Percentiles rank a stretch among this genome's conserved stretches.
These are phyloP conservation scores for Ustilago bromivora DNA, from an alignment of 1,284 basidiomycete species.

Conservation along the genomic window DNA sequence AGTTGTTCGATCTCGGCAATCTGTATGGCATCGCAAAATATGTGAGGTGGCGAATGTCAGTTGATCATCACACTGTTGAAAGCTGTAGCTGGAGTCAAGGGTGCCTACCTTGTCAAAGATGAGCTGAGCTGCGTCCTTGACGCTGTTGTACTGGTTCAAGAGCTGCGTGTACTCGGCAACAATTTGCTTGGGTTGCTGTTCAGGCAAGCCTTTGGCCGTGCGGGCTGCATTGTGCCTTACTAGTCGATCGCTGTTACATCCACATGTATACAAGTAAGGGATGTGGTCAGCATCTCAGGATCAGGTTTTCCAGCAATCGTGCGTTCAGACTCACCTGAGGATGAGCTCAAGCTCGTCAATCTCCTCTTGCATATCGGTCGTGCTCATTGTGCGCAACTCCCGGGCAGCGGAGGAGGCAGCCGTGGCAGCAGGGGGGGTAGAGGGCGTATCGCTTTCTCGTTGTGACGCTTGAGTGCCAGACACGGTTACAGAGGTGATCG, in stretches of 20 bases:
- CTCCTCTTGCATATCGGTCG: slow-evolving; percentile 28
- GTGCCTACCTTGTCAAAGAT: slow-evolving; percentile 41
- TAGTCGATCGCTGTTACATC: slow-evolving; percentile 14
- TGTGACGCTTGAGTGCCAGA: background rate
- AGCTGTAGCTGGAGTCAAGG: background rate
- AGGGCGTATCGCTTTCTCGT: background rate
- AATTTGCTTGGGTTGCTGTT: slow-evolving; percentile 32
- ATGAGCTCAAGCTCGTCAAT: slow-evolving; percentile 27
- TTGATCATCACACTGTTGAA: no score
- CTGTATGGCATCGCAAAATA: background rate
- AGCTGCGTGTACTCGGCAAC: slow-evolving; percentile 38
- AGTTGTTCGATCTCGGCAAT: slow-evolving; percentile 48
- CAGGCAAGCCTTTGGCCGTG: slow-evolving; percentile 3
- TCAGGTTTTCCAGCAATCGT: background rate
- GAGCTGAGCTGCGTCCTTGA: slow-evolving; percentile 42
- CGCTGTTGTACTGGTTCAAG: slow-evolving; percentile 41
- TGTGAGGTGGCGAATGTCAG: no score
- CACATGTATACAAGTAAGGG: background rate
- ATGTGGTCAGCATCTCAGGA: background rate
- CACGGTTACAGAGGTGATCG: background rate
- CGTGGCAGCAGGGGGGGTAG: background rate
- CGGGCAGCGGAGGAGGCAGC: background rate
- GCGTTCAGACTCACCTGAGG: slow-evolving; percentile 19
- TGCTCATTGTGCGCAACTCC: slow-evolving; percentile 16
- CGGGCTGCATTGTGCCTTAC: slow-evolving; percentile 29